Base-by-base conservation (phyloP, 352 stramenopile species). In the Phytophthora crassamura region DNA sequence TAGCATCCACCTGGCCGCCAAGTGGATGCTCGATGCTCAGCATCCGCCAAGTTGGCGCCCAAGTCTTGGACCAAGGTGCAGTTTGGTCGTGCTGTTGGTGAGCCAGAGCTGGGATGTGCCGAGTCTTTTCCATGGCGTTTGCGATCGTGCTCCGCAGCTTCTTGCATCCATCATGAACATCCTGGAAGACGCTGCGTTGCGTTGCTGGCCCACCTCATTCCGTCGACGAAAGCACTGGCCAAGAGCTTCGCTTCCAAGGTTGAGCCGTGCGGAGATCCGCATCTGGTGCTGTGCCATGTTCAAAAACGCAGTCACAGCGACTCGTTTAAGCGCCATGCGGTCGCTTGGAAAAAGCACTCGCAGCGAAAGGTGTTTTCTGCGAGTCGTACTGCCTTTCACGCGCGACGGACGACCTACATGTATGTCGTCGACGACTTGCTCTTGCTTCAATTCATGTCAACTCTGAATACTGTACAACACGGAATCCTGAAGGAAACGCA, bases 241-340 rank as follows among this genome's bases (percentile, higher is more conserved):
- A 32, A 48, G 36, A 41, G 35, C n/a, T 18, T 18, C 25, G 34
- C 46, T 50, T 33, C 33, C 40, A 28, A 25, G 51, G 25, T 34
- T 25, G 32, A 61, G 4, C 38, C 14, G 12, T 32, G 33, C 32
- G 22, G 36, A 41, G 22, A 38, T n/a, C 28, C 51, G 60, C 36
- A 57, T 56, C 35, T 34, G 60, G 33, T 50, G 48, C 39, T 34
- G 22, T 35, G 25, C 34, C 50, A 61, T 32, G 36, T 43, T 67
- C 20, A 25, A 50, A 54, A 67, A 46, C 34, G 48, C 16, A 49
- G 51, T 38, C 39, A 41, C 25, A 41, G 18, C 43, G 45, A 45
- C 43, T 64, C 25, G 38, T 64, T 64, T 64, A 41, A 49, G 28
- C 39, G 36, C 35, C 56, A 72, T 67, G 41, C 64, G 57, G 57